phyloP scores from a whole-genome alignment of 2,329 filamentous ascomycete species.

The Ciborinia camelliae region DNA sequence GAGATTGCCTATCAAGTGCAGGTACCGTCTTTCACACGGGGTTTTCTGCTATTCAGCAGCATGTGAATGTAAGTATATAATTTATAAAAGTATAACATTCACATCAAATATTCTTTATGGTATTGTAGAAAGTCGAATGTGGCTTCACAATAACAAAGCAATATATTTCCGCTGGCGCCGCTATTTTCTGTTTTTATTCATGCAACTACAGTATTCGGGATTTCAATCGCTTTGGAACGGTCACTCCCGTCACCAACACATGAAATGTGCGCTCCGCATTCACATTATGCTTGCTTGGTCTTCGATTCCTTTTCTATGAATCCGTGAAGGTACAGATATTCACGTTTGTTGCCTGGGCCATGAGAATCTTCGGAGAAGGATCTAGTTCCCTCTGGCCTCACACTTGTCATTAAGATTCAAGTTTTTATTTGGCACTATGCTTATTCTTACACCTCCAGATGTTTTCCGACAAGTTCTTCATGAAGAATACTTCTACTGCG shows the following conservation, averaged over 20 bases:
- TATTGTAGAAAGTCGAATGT: neutral
- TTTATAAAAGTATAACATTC: neutral
- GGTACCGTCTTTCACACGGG: too few relatives aligned
- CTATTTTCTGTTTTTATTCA: neutral
- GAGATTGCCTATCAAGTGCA: neutral
- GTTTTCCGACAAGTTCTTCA: neutral
- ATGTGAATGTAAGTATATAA: neutral
- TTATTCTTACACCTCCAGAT: neutral
- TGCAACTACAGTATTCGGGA: neutral
- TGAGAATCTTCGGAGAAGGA: neutral
- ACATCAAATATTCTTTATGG: neutral
- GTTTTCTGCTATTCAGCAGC: neutral
- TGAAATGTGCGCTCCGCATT: neutral
- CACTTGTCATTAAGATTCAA: neutral
- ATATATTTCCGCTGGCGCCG: too few relatives aligned
- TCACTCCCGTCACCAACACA: neutral
- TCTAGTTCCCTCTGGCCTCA: neutral
- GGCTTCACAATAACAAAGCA: neutral
- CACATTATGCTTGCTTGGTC: neutral
- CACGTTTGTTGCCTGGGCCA: neutral
- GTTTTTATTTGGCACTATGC: neutral
- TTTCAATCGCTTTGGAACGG: neutral
- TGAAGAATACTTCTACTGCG: neutral
- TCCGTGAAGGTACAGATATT: too few relatives aligned
- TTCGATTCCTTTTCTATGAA: neutral